phyloP scores from a whole-genome alignment of 179 eudicot species.

The Patellifolia procumbens region DNA sequence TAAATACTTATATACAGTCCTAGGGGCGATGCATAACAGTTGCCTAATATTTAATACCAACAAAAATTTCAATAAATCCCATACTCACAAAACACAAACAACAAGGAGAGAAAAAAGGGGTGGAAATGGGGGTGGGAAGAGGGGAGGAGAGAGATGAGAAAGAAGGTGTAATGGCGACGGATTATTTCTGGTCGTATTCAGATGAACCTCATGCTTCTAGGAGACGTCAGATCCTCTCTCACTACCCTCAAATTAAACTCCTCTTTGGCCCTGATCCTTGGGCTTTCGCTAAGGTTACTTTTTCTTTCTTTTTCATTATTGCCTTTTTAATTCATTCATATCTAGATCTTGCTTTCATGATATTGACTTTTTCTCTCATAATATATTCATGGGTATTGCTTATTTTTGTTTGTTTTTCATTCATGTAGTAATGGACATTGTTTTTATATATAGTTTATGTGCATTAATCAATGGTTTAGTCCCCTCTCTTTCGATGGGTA shows the following conservation, averaged over 20 bases:
- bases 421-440: background rate
- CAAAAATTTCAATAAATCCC: background rate
- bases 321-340: background rate
- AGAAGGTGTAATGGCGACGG: conserved; percentile 65
- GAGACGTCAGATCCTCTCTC: conserved; percentile 76
- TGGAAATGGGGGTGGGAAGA: conserved; percentile 27
- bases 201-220: conserved; percentile 96
- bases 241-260: conserved; percentile 78
- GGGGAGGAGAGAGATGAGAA: conserved; percentile 29
- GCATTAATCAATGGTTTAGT: background rate
- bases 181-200: conserved; percentile 91
- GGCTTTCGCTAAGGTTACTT: conserved; percentile 69
- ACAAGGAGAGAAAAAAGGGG: background rate
- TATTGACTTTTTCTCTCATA: background rate
- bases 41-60: too few relatives aligned
- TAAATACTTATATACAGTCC: too few relatives aligned
- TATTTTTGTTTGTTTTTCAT: background rate
- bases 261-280: conserved; percentile 93
- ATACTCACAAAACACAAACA: background rate
- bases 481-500: background rate
- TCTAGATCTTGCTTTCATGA: conserved; percentile 14
- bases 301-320: background rate
- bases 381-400: conserved; percentile 16
- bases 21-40: too few relatives aligned
- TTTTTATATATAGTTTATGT: conserved; percentile 19